These are phyloP conservation scores for Peltaster fructicola DNA, from an alignment of 2,329 filamentous ascomycete genomes.

Conservation along the genomic window DNA sequence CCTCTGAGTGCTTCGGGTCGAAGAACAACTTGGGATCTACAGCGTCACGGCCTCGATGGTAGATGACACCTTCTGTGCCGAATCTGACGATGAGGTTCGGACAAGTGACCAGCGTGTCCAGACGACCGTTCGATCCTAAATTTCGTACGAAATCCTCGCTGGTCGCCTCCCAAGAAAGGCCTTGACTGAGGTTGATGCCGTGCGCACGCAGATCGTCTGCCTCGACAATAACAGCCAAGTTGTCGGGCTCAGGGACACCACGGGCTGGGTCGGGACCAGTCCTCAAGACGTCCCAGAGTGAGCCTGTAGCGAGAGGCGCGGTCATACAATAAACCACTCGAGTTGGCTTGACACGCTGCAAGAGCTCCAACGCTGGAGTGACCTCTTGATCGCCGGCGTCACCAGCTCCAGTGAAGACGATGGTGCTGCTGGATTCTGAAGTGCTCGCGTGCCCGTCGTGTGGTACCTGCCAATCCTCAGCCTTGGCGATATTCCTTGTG, in stretches of 20 bases:
- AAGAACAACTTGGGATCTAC: conserved; percentile 18
- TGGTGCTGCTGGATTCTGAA: conserved; percentile 10
- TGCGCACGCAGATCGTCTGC: conserved; percentile 19
- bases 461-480: conserved; percentile 15
- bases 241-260: conserved; percentile 15
- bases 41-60: conserved; percentile 19
- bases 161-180: conserved; percentile 18
- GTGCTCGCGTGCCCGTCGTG: conserved; percentile 7
- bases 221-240: conserved; percentile 18
- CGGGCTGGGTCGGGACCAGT: conserved; percentile 16
- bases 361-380: conserved; percentile 18
- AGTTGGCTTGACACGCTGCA: conserved; percentile 13
- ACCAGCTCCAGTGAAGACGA: conserved; percentile 17
- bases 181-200: conserved; percentile 17
- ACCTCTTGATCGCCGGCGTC: conserved; percentile 14
- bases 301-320: conserved; percentile 15
- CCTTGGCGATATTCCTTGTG: conserved; percentile 11
- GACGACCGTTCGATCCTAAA: conserved; percentile 16
- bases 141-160: conserved; percentile 19
- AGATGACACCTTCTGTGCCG: conserved; percentile 17
- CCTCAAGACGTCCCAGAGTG: conserved; percentile 18
- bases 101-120: conserved; percentile 19
- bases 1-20: conserved; percentile 13
- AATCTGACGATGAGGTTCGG: conserved; percentile 20
- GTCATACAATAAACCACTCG: conserved; percentile 20